Percentiles rank a stretch among this genome's conserved stretches.
Evolutionary conservation across 2,329 filamentous ascomycete species (phyloP).

Genomic region (Botrytis sinoallii): DNA sequence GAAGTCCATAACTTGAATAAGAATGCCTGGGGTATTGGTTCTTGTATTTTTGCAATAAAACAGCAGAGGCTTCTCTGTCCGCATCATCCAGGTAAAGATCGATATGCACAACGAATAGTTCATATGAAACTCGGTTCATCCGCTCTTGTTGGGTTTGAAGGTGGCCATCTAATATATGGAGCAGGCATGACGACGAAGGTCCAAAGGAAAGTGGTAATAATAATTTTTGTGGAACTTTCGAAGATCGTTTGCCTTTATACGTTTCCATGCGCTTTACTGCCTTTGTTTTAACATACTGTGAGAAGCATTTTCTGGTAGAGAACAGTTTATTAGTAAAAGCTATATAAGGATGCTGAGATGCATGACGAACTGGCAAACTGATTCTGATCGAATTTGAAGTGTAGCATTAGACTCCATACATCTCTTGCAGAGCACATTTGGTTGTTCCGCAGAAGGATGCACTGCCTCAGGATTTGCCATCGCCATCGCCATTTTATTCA

Average conservation of each 20-base stretch:
- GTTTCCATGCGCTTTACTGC: constrained; percentile 72
- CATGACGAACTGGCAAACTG: constrained; percentile 36
- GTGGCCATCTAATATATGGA: constrained; percentile 72
- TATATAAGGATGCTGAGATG: constrained; percentile 12
- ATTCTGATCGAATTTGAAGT: constrained; percentile 36
- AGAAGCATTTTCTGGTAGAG: constrained; percentile 65
- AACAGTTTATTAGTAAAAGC: constrained; percentile 23
- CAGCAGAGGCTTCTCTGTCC: constrained; percentile 32
- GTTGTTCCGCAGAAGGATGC: constrained; percentile 1
- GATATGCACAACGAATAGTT: constrained; percentile 57
- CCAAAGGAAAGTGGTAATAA: constrained; percentile 82
- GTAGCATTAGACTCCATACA: constrained; percentile 33
- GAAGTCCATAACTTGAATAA: constrained; percentile 62
- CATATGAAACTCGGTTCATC: constrained; percentile 64
- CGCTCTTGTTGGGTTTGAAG: constrained; percentile 62
- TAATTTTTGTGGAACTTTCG: constrained; percentile 46
- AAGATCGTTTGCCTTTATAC: constrained; percentile 50
- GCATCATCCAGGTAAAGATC: constrained; percentile 36
- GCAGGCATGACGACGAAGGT: constrained; percentile 71
- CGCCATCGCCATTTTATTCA: constrained; percentile 15
- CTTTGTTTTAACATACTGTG: constrained; percentile 74
- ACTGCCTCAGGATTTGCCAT: constrained; percentile 20
- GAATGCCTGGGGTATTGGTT: constrained; percentile 62
- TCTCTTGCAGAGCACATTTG: constrained; percentile 31
- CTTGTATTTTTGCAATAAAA: constrained; percentile 47